Conservation (phyloP, 23 red algal species). For the Gracilaria vermiculophylla region DNA sequence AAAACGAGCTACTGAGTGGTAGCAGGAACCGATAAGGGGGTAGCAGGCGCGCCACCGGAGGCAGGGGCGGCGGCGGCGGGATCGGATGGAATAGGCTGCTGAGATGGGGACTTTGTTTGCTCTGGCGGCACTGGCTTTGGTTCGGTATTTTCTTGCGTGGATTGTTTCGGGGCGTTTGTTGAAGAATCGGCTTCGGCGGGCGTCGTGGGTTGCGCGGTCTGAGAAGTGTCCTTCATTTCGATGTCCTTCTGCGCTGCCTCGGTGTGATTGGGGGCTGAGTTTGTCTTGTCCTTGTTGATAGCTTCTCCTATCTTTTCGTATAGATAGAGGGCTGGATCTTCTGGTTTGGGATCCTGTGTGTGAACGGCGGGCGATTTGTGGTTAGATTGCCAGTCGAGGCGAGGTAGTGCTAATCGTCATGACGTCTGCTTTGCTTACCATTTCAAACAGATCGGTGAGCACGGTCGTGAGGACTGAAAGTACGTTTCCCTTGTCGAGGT, state of each 20-base stretch:
- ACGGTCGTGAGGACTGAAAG: constrained; percentile 46
- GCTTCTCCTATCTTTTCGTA: constrained; percentile 46
- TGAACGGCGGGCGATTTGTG: neutral
- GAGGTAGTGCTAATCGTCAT: too few relatives aligned
- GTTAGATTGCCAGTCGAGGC: neutral
- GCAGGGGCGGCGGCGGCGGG: neutral
- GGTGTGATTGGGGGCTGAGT: neutral
- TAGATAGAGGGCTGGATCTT: constrained; percentile 32
- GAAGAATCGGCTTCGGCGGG: neutral
- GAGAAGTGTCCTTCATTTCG: constrained; percentile 31
- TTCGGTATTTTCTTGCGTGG: neutral
- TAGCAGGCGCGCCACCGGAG: neutral
- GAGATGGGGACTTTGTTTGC: neutral
- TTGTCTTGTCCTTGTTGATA: constrained; percentile 1
- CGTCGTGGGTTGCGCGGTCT: constrained; percentile 1
- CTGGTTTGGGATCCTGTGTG: constrained; percentile 35
- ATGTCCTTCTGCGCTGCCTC: constrained; percentile 32
- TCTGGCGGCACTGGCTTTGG: constrained; percentile 9
- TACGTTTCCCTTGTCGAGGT: constrained; percentile 65
- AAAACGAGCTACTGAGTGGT: constrained; percentile 7
- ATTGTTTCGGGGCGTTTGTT: neutral
- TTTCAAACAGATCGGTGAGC: constrained; percentile 76
- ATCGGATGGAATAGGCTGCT: neutral
- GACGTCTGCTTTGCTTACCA: constrained; percentile 57
- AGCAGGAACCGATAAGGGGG: constrained; percentile 11